These are phyloP conservation scores for Solanum etuberosum DNA, from an alignment of 257 asterid species.

Conservation along the genomic window DNA sequence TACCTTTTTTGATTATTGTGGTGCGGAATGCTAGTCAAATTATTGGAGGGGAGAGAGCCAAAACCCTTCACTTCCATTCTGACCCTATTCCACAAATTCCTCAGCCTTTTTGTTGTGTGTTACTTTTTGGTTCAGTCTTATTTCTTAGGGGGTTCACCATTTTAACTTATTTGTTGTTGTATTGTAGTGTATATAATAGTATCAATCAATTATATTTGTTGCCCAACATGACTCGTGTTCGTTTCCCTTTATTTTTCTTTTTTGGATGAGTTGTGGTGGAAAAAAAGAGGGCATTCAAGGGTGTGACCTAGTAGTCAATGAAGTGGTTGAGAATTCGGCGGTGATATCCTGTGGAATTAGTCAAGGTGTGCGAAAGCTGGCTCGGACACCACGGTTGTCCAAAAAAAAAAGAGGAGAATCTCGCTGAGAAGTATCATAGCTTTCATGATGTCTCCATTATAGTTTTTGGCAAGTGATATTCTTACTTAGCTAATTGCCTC, in stretches of 20 bases:
- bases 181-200: slow-evolving; percentile 14
- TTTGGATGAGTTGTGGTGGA: neutral
- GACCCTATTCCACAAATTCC: neutral
- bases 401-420: neutral
- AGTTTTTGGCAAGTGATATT: neutral
- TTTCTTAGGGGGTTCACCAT: neutral
- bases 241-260: neutral
- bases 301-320: neutral
- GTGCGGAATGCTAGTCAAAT: slow-evolving; percentile 1
- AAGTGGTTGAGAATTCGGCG: neutral
- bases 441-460: neutral
- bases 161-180: slow-evolving; percentile 2
- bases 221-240: neutral
- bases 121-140: neutral
- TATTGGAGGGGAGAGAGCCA: neutral
- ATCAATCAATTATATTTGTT: slow-evolving; percentile 7
- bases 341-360: neutral
- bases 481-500: neutral
- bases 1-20: neutral
- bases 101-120: neutral
- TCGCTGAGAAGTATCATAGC: neutral
- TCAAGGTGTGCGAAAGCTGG: neutral
- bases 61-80: neutral
- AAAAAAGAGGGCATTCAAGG: neutral
- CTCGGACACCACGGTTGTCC: no score